Conservation (phyloP, 371 early-diverging fungal genomes). For the Rhizopus arrhizus region DNA sequence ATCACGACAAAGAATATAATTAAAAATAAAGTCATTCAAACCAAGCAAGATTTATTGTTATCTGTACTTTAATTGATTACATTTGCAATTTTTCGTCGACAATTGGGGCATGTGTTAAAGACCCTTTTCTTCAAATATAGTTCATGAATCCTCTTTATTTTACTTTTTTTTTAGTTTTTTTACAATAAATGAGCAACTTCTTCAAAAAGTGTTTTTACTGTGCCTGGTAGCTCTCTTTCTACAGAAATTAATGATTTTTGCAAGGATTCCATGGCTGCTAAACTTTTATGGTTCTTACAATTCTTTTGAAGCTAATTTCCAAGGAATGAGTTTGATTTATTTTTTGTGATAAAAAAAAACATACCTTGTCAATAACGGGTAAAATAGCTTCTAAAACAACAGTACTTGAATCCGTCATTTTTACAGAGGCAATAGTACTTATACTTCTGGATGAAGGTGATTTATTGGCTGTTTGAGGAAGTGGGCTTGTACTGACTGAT, state of each 20-base stretch:
- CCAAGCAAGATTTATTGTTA: neutral
- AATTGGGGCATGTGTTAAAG: too few species aligned
- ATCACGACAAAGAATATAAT: neutral
- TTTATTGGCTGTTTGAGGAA: constrained; percentile 32
- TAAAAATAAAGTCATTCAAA: neutral
- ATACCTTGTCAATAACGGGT: constrained; percentile 45
- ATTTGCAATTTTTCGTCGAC: neutral
- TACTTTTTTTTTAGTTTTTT: neutral
- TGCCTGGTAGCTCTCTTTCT: constrained; percentile 66
- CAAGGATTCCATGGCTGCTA: constrained; percentile 58
- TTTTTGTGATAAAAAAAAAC: constrained; percentile 14
- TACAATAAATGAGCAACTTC: constrained; percentile 40
- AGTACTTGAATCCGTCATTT: constrained; percentile 17
- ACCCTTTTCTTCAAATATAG: too few species aligned
- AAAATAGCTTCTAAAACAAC: constrained; percentile 33
- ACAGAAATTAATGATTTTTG: constrained; percentile 63
- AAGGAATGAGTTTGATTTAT: neutral
- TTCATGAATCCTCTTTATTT: neutral
- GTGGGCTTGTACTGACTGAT: constrained; percentile 16
- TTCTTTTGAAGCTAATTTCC: constrained; percentile 45
- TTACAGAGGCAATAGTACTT: constrained; percentile 24
- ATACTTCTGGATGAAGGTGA: constrained; percentile 42
- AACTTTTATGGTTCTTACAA: constrained; percentile 52
- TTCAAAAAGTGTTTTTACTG: constrained; percentile 58
- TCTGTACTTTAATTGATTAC: neutral